Conservation (phyloP, 2,329 filamentous ascomycete genomes). For the Aureobasidium sp. region DNA sequence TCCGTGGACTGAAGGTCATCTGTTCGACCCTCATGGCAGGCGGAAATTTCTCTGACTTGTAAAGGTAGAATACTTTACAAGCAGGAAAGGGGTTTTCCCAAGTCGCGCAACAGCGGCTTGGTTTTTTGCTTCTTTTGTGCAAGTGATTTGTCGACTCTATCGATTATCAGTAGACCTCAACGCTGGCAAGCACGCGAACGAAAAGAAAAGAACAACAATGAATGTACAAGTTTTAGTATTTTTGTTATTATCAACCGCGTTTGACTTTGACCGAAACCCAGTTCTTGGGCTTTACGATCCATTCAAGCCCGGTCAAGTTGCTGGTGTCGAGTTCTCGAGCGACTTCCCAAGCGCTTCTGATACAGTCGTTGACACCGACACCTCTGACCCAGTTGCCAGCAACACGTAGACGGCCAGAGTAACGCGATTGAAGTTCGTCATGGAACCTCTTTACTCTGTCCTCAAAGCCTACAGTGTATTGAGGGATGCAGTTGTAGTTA, state of each 20-base stretch:
- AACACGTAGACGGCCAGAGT: slow-evolving; percentile 57
- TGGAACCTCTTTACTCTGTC: slow-evolving; percentile 51
- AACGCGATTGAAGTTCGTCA: slow-evolving; percentile 46
- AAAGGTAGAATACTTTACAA: neutral
- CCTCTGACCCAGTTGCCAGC: slow-evolving; percentile 40
- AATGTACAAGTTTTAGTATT: neutral
- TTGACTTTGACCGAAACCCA: slow-evolving; percentile 11
- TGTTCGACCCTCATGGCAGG: neutral
- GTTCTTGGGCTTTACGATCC: slow-evolving; percentile 4
- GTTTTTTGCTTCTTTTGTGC: neutral
- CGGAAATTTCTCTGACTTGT: neutral
- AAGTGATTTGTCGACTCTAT: neutral
- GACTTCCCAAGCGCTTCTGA: slow-evolving; percentile 49
- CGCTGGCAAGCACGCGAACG: neutral
- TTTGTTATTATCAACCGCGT: neutral
- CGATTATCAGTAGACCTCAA: neutral
- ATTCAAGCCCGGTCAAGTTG: neutral
- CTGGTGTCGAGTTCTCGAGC: slow-evolving; percentile 32
- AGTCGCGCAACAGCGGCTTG: neutral
- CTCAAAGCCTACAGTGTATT: slow-evolving; percentile 75
- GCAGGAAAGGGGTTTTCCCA: neutral
- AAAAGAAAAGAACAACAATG: neutral
- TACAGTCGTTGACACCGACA: slow-evolving; percentile 42
- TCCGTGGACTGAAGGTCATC: neutral
- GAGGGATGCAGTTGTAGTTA: slow-evolving; percentile 72